Conservation (phyloP, 371 early-diverging fungal genomes). For the Mucor racemosus region DNA sequence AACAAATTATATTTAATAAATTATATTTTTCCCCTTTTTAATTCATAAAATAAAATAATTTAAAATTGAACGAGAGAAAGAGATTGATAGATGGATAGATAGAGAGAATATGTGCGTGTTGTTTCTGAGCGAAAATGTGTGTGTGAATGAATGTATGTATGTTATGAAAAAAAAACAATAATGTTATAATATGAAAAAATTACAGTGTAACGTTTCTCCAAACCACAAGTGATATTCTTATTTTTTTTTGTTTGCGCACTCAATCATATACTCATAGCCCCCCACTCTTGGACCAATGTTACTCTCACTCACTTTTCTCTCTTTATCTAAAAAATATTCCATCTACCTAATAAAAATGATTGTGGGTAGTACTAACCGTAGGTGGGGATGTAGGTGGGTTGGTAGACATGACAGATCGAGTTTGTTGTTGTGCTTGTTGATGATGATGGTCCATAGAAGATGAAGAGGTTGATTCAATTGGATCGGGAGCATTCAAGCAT, state of each 20-base stretch:
- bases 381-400: constrained; percentile 20
- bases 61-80: too few relatives aligned
- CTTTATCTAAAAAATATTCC: neutral
- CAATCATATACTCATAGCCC: neutral
- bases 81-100: neutral
- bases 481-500: constrained; percentile 85
- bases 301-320: neutral
- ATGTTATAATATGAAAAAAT: neutral
- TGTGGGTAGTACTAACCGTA: constrained; percentile 19
- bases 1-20: neutral
- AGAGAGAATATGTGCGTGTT: neutral
- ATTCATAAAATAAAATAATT: neutral
- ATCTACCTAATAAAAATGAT: constrained; percentile 8
- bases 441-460: constrained; percentile 6
- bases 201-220: constrained; percentile 20
- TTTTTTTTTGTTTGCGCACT: constrained; percentile 1
- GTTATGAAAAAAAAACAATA: constrained; percentile 2
- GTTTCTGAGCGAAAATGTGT: neutral
- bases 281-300: neutral
- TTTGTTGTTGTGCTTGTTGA: constrained; percentile 3
- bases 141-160: neutral
- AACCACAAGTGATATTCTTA: constrained; percentile 18
- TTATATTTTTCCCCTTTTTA: neutral
- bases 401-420: constrained; percentile 20
- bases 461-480: constrained; percentile 23